Percentiles rank a stretch among this genome's conserved stretches.
Evolutionary conservation across 2,329 filamentous ascomycete genomes (phyloP).

Genomic region (Colletotrichum euphorbiae): DNA sequence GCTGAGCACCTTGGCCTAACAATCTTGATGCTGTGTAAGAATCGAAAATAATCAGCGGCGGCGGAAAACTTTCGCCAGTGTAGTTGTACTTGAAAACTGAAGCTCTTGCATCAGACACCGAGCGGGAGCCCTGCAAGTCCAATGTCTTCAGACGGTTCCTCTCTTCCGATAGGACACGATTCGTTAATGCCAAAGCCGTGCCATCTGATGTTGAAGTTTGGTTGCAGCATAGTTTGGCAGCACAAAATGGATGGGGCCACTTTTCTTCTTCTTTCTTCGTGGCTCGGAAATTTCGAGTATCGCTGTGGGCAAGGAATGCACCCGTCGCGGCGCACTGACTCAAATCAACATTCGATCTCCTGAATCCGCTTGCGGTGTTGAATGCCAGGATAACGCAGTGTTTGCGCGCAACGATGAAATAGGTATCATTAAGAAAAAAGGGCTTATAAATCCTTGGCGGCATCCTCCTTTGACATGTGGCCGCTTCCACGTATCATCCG

Average conservation of each 20-base stretch:
- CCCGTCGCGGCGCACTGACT: neutral
- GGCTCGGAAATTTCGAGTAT: neutral
- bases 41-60: too few relatives aligned
- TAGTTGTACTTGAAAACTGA: too few relatives aligned
- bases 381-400: neutral
- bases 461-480: slow-evolving; percentile 24
- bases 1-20: too few relatives aligned
- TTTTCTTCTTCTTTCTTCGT: neutral
- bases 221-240: neutral
- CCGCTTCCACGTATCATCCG: slow-evolving; percentile 31
- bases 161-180: neutral
- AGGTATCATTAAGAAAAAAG: slow-evolving; percentile 32
- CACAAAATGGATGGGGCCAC: neutral
- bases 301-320: slow-evolving; percentile 5
- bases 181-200: slow-evolving; percentile 4
- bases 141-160: slow-evolving; percentile 10
- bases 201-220: slow-evolving; percentile 20
- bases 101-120: too few relatives aligned
- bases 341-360: neutral
- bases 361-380: neutral
- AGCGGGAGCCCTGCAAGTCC: neutral
- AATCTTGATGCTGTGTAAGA: too few relatives aligned
- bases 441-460: slow-evolving; percentile 16
- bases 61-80: too few relatives aligned
- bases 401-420: slow-evolving; percentile 19